Evolutionary conservation across 2,329 filamentous ascomycete species (phyloP).

Genomic region (Beauveria bassiana): DNA sequence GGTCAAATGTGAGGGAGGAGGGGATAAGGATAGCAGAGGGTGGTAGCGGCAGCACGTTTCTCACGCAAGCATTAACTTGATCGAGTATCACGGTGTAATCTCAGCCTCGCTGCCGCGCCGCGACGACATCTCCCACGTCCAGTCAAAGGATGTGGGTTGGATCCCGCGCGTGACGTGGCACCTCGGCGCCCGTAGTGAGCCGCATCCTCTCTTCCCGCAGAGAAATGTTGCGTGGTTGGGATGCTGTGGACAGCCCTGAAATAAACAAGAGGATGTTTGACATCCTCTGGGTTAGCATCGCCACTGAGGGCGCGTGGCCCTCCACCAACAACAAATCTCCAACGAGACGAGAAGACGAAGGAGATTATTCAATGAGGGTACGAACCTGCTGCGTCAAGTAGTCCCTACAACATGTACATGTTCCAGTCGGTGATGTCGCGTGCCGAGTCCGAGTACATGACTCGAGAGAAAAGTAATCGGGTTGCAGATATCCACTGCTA

Average conservation of each 20-base stretch:
- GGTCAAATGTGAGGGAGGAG: not conserved
- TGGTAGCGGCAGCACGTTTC: conserved; percentile 88
- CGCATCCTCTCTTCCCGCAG: conserved; percentile 37
- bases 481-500: conserved; percentile 37
- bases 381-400: conserved; percentile 30
- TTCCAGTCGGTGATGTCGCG: not conserved
- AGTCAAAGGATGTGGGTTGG: conserved; percentile 36
- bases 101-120: conserved; percentile 62
- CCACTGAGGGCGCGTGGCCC: not conserved
- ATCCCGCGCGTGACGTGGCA: conserved; percentile 37
- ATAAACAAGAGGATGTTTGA: not conserved
- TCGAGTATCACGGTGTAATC: conserved; percentile 95
- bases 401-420: not conserved
- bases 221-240: conserved; percentile 1
- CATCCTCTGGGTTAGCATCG: conserved; percentile 15
- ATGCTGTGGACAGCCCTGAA: not conserved
- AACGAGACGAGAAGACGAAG: conserved; percentile 24
- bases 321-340: conserved; percentile 2
- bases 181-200: conserved; percentile 85
- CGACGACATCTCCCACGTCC: conserved; percentile 30
- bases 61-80: conserved; percentile 99
- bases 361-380: conserved; percentile 30
- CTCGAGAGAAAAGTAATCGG: not conserved
- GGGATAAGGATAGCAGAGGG: conserved; percentile 24
- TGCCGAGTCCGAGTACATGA: not conserved